These are phyloP conservation scores for Fusarium falciforme DNA, from an alignment of 2,329 filamentous ascomycete species.

Conservation along the genomic window DNA sequence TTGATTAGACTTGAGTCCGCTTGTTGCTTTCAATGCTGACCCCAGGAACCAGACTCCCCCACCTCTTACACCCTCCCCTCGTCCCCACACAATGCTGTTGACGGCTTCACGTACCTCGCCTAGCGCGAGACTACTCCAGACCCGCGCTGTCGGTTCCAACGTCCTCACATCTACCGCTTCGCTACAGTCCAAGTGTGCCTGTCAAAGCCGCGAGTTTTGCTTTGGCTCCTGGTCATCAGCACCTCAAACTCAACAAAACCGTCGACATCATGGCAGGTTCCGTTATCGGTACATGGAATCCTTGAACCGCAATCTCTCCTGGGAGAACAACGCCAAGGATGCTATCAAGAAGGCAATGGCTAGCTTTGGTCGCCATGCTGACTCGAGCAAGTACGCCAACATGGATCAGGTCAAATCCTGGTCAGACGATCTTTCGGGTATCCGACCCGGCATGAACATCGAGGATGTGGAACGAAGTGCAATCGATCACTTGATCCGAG, in stretches of 20 bases:
- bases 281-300: conserved; percentile 61
- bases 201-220: conserved; percentile 57
- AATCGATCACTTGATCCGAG: conserved; percentile 57
- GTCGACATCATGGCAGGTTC: conserved; percentile 55
- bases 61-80: conserved; percentile 1
- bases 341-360: conserved; percentile 56
- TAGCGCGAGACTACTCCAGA: conserved; percentile 43
- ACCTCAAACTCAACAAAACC: conserved; percentile 55
- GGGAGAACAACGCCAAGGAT: conserved; percentile 57
- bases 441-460: conserved; percentile 55
- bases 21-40: conserved; percentile 1
- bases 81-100: conserved; percentile 40
- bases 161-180: conserved; percentile 22
- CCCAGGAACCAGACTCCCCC: neutral
- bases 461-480: conserved; percentile 59
- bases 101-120: conserved; percentile 44
- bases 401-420: conserved; percentile 50
- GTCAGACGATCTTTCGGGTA: conserved; percentile 51
- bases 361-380: conserved; percentile 50
- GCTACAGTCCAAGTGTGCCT: conserved; percentile 30
- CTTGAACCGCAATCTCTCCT: conserved; percentile 57
- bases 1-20: neutral
- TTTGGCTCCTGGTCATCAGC: conserved; percentile 62
- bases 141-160: conserved; percentile 17
- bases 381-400: conserved; percentile 50